A percentile compares a stretch with the other conserved stretches of the same genome.
Conservation (phyloP, 2,329 filamentous ascomycete species). For the Alternaria alternata region DNA sequence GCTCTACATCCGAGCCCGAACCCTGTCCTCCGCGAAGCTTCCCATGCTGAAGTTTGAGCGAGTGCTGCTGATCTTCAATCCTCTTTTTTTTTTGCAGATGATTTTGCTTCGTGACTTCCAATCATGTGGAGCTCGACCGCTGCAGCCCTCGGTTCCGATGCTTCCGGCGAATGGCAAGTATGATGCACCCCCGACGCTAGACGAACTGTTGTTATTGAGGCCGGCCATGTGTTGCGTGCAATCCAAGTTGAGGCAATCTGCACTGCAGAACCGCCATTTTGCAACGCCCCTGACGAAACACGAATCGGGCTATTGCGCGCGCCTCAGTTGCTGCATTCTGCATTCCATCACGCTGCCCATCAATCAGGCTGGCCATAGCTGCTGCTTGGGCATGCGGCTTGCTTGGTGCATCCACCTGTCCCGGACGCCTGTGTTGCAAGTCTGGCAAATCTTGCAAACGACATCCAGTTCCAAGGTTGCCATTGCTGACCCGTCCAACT, state of each 20-base stretch:
- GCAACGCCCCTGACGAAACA: constrained; percentile 49
- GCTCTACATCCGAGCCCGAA: constrained; percentile 46
- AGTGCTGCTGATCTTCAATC: constrained; percentile 46
- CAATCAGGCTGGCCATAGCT: constrained; percentile 11
- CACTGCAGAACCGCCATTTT: constrained; percentile 46
- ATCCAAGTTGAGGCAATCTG: constrained; percentile 51
- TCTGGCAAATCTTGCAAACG: constrained; percentile 22
- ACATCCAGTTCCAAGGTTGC: constrained; percentile 18
- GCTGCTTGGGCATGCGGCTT: constrained; percentile 18
- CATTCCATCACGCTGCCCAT: constrained; percentile 17
- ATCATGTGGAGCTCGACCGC: constrained; percentile 36
- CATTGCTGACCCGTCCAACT: constrained; percentile 23
- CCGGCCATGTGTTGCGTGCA: constrained; percentile 32
- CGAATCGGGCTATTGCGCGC: constrained; percentile 38
- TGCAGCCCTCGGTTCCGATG: constrained; percentile 30
- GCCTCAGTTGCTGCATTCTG: constrained; percentile 23
- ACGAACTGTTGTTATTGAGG: constrained; percentile 22
- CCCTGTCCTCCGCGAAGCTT: constrained; percentile 47
- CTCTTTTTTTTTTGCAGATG: constrained; percentile 37
- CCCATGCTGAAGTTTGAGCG: constrained; percentile 45
- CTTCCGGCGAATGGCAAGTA: constrained; percentile 37
- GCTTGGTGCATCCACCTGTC: constrained; percentile 24
- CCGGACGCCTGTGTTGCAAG: constrained; percentile 25
- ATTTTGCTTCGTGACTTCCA: constrained; percentile 42
- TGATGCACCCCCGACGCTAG: constrained; percentile 29